phyloP scores from a whole-genome alignment of 1,139 yeast genomes.

The Geotrichum bryndzae region DNA sequence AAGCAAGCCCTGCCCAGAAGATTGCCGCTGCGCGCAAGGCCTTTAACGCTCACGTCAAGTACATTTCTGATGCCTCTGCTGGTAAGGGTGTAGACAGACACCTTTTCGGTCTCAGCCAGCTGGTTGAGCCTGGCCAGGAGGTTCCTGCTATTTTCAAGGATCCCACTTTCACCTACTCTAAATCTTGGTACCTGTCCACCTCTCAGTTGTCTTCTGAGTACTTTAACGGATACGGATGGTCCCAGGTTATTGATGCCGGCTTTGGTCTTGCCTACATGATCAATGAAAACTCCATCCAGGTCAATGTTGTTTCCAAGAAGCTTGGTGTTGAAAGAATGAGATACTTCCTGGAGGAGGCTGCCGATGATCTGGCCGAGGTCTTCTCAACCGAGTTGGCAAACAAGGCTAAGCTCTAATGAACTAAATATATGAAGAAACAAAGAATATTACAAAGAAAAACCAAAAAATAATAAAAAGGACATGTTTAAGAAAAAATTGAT shows the following conservation, averaged over 20 bases:
- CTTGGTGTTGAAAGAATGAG: constrained; percentile 62
- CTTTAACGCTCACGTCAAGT: constrained; percentile 65
- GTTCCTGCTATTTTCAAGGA: constrained; percentile 71
- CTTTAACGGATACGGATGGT: constrained; percentile 94
- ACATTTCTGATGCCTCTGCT: constrained; percentile 70
- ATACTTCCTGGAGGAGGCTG: constrained; percentile 68
- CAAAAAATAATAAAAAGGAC: neutral
- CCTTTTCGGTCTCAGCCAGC: constrained; percentile 78
- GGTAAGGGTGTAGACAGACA: constrained; percentile 95
- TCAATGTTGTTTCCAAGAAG: constrained; percentile 77
- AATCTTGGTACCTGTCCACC: constrained; percentile 81
- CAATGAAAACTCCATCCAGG: constrained; percentile 77
- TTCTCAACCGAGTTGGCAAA: constrained; percentile 39
- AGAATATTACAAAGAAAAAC: neutral
- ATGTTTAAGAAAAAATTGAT: neutral
- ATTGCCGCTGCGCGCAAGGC: constrained; percentile 68
- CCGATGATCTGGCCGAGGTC: constrained; percentile 71
- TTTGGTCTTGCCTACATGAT: constrained; percentile 92
- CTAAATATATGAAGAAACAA: neutral
- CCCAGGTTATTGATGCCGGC: constrained; percentile 92
- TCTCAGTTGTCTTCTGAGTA: constrained; percentile 85
- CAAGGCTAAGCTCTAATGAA: constrained; percentile 11
- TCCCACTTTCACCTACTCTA: constrained; percentile 70
- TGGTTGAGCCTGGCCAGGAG: constrained; percentile 53
- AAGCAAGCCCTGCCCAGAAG: constrained; percentile 52